phyloP scores from a whole-genome alignment of 2,329 filamentous ascomycete species.

The Monosporascus cannonballus region DNA sequence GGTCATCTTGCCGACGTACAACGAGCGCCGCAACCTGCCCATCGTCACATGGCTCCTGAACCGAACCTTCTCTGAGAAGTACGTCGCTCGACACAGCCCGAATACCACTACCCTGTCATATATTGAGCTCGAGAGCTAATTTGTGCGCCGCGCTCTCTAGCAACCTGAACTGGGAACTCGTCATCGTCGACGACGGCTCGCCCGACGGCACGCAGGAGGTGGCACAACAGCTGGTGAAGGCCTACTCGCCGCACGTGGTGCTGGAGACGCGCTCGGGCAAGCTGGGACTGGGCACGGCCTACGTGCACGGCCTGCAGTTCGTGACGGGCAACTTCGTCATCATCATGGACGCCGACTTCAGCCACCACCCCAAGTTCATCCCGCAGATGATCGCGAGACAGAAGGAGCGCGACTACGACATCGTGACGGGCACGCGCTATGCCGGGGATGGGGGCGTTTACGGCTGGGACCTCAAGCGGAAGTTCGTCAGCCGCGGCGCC shows the following conservation, averaged over 20 bases:
- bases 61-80: conserved; percentile 87
- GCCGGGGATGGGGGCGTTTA: conserved; percentile 84
- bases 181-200: conserved; percentile 97
- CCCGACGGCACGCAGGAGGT: conserved; percentile 92
- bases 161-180: conserved; percentile 91
- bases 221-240: conserved; percentile 82
- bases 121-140: conserved; percentile 7
- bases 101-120: not conserved
- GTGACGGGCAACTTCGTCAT: conserved; percentile 91
- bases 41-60: conserved; percentile 94
- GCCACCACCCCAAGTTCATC: conserved; percentile 98
- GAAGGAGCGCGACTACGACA: conserved; percentile 75
- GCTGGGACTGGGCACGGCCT: conserved; percentile 92
- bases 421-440: conserved; percentile 94
- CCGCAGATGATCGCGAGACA: conserved; percentile 85
- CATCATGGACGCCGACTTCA: conserved; percentile 99
- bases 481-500: conserved; percentile 77
- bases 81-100: conserved; percentile 25
- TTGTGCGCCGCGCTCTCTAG: conserved; percentile 38
- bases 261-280: conserved; percentile 90
- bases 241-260: conserved; percentile 72
- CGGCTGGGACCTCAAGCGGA: conserved; percentile 93
- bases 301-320: conserved; percentile 90
- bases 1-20: conserved; percentile 96
- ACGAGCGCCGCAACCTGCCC: conserved; percentile 94